Percentiles rank a stretch among this genome's conserved stretches.
Conservation (phyloP, 192 early-diverging fungal species). For the Blastocladiella britannica region DNA sequence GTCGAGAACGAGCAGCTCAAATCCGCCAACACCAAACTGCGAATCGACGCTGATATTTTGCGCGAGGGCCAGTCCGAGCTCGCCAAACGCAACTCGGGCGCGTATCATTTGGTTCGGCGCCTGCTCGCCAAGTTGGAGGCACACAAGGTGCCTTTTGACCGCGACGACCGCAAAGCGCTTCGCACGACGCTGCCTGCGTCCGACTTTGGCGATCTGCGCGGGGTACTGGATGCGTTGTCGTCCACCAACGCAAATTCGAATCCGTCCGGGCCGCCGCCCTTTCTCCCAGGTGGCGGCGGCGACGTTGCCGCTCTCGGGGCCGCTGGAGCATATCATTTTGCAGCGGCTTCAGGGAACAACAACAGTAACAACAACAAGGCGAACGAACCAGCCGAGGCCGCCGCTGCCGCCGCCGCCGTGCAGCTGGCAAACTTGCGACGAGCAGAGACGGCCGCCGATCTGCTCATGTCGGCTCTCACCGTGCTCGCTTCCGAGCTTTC, state of each 20-base stretch:
- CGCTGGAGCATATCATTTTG: too few relatives aligned
- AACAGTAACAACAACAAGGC: too few relatives aligned
- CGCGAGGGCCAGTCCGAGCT: neutral
- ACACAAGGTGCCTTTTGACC: neutral
- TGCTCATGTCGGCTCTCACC: neutral
- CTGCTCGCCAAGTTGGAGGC: neutral
- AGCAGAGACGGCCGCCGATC: neutral
- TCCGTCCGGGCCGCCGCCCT: too few relatives aligned
- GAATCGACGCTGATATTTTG: neutral
- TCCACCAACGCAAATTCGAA: neutral
- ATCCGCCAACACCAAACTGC: neutral
- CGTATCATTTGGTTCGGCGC: neutral
- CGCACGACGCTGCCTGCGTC: neutral
- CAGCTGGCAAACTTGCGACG: neutral
- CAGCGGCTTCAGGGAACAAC: too few relatives aligned
- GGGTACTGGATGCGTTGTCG: neutral
- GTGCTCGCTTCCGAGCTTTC: neutral
- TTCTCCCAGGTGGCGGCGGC: too few relatives aligned
- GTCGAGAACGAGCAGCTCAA: constrained; percentile 27
- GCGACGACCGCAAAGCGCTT: neutral
- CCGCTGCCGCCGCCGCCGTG: neutral
- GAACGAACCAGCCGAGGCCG: too few relatives aligned
- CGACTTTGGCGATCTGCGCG: neutral
- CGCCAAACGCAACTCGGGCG: neutral
- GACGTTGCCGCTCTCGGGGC: neutral